Evolutionary conservation across 352 stramenopile genomes (phyloP), one percentile per base, ranked within the genome.

Genomic region (Phytophthora colocasiae): DNA sequence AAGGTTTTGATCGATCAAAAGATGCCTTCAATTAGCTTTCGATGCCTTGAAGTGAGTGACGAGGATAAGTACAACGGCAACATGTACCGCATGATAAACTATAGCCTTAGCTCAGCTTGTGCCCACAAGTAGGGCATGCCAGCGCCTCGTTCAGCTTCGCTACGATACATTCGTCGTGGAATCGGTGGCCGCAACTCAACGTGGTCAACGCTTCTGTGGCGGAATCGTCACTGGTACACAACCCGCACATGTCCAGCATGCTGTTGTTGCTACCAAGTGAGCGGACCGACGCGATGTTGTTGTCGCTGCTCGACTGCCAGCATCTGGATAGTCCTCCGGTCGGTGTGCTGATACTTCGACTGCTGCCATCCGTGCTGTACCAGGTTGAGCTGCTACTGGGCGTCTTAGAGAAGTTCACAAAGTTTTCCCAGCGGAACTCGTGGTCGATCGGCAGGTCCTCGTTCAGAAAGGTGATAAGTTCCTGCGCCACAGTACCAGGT

Each of bases 131-230:
- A 2, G 80, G 80, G 51, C 80, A 91, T 40, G 59, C 52, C 46
- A 90, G 71, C n/a, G 44, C 47, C 44, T 87, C 66, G 54, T 91
- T 91, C 46, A 89, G 73, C 66, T 83, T 85, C 15, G 66, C 47
- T 6, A 91, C 51, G 17, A 84, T 68, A 66, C 82, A 91, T 40
- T 91, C 78, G 63, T 90, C 83, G 73, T 91, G 80, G 69, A 91
- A 91, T 40, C 71, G 70, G 50, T 91, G 83, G 54, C 80, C 80
- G 45, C 83, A 89, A 24, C 49, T 60, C 22, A 90, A 29, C 24
- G 69, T 77, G 32, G 76, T 78, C 29, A 83, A 78, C 15, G 62
- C 40, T 14, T 68, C 59, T 26, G 66, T 69, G 2, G 24, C n/a
- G 0, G 44, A 51, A 39, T 77, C 66, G 39, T 71, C 36, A 52